Evolutionary conservation across 148 eudicot species (phyloP), one percentile per base, ranked within the genome.

Genomic region (Dianthus caryophyllus): DNA sequence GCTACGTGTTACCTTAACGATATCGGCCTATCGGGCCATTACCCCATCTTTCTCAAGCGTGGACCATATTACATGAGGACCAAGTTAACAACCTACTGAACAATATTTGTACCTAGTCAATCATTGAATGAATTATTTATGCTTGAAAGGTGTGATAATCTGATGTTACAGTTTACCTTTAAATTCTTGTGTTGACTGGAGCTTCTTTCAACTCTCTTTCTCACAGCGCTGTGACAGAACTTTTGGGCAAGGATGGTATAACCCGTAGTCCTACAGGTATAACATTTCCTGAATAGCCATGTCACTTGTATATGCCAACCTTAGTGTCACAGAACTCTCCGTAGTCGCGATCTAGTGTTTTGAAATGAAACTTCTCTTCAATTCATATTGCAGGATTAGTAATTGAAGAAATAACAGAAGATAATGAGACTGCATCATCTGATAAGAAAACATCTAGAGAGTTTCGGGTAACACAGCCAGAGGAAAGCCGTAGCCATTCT

Each of bases 341-440:
- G 6, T 9, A 48, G 55, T 33, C 52, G 61, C 53, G 43, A 14
- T 73, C 16, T 13, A 55, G 24, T 62, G 70, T 61, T 65, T 24
- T 60, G 18, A 48, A 46, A 26, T 17, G 26, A 46, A 66, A 38
- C 1, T 10, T 63, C 50, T 58, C 49, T 64, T 18, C 43, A 51
- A 20, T 73, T 65, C 64, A 49, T 65, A 44, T 68, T 61, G 14
- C 71, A 90, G 99, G 97, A 54, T 44, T 90, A 82, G 75, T 88
- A 53, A 88, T 90, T 77, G 97, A 94, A 82, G 99, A 94, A 75
- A 88, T 88, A 68, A 94, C 84, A 56, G 97, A 90, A 69, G 96
- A 88, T 70, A 77, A 21, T 59, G 78, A 75, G 51, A 55, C 77
- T 61, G 59, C 60, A 7, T 73, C 87, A 18, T 77, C 80, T 30